phyloP scores from a whole-genome alignment of 164 flowering plant species.

The Euptelea pleiosperma region DNA sequence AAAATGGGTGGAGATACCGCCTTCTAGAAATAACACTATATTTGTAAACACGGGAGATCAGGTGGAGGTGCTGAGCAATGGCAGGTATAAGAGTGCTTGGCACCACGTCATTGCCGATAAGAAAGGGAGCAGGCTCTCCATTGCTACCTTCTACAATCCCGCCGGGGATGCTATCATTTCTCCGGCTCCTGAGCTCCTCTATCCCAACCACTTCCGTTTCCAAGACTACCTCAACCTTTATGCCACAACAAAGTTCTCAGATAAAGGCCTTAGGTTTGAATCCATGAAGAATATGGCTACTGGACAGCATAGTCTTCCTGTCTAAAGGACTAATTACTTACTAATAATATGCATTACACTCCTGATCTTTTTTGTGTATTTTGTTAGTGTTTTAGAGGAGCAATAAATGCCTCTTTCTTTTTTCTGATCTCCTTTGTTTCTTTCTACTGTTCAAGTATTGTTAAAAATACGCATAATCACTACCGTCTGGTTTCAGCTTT shows the following conservation, averaged over 20 bases:
- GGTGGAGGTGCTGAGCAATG: constrained; percentile 66
- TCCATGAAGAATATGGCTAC: constrained; percentile 53
- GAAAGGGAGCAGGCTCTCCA: constrained; percentile 68
- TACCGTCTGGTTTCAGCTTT: not conserved
- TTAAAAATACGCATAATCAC: not conserved
- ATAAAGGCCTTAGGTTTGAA: constrained; percentile 58
- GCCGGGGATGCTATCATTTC: constrained; percentile 67
- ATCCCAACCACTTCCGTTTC: constrained; percentile 46
- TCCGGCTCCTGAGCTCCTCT: constrained; percentile 54
- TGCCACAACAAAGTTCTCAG: constrained; percentile 52
- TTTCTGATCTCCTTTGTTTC: no score
- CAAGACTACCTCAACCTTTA: constrained; percentile 70
- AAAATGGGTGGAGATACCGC: constrained; percentile 64
- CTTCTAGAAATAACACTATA: constrained; percentile 54
- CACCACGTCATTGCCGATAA: constrained; percentile 66
- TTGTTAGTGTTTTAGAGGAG: not conserved
- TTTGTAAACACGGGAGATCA: constrained; percentile 77
- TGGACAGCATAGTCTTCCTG: constrained; percentile 21
- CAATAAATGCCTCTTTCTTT: no score
- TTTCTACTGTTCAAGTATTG: not conserved
- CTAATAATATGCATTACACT: not conserved
- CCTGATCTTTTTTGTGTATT: not conserved
- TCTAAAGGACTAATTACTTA: constrained; percentile 9
- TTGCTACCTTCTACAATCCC: constrained; percentile 85
- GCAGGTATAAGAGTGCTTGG: constrained; percentile 54